Percentiles rank a stretch among this genome's conserved stretches.
These are phyloP conservation scores for Nannizzia gypsea DNA, from an alignment of 2,329 filamentous ascomycete species.

Conservation along the genomic window DNA sequence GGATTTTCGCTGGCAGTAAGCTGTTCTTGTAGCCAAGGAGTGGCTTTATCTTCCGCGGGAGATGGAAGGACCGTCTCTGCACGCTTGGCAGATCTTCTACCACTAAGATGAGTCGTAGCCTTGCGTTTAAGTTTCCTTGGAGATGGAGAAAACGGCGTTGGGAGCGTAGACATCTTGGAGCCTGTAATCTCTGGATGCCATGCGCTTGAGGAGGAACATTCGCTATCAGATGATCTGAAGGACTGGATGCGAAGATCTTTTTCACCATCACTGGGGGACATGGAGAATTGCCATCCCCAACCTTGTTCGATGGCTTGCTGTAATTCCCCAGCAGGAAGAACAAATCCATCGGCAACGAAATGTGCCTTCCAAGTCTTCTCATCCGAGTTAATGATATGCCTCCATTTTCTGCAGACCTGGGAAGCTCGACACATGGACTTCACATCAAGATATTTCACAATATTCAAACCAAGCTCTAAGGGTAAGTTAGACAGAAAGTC, in stretches of 20 bases:
- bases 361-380: conserved; percentile 94
- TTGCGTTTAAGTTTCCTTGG: conserved; percentile 36
- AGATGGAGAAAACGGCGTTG: conserved; percentile 15
- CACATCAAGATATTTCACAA: conserved; percentile 75
- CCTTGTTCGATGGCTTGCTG: conserved; percentile 77
- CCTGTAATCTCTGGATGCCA: conserved; percentile 16
- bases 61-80: conserved; percentile 34
- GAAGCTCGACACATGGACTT: conserved; percentile 79
- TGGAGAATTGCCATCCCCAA: conserved; percentile 94
- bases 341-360: conserved; percentile 72
- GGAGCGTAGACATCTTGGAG: conserved; percentile 18
- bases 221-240: conserved; percentile 31
- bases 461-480: conserved; percentile 72
- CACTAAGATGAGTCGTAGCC: conserved; percentile 34
- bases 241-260: conserved; percentile 57
- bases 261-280: conserved; percentile 63
- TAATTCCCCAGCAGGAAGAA: conserved; percentile 67
- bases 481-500: conserved; percentile 81
- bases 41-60: conserved; percentile 30
- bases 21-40: conserved; percentile 37
- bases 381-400: conserved; percentile 78
- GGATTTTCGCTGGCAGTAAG: conserved; percentile 59
- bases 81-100: conserved; percentile 46
- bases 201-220: conserved; percentile 18
- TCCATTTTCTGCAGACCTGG: conserved; percentile 90